These are phyloP conservation scores for California macrophylla DNA, from an alignment of 441 rosid species.

Conservation along the genomic window DNA sequence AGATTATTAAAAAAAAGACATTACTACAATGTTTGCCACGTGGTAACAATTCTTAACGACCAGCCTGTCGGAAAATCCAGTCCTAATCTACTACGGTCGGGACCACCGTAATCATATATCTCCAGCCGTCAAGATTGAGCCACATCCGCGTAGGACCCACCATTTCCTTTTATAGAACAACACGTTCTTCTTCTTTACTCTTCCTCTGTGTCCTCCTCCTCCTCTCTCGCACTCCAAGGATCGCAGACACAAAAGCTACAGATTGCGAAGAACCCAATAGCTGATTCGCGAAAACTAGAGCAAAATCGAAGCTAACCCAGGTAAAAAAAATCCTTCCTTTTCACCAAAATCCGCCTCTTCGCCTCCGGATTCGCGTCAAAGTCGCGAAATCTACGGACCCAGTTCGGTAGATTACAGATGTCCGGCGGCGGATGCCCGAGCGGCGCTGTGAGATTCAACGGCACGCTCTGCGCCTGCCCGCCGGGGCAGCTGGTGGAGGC, in stretches of 20 bases:
- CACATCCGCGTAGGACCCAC: not conserved
- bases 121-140: not conserved
- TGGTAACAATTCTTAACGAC: not conserved
- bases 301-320: not conserved
- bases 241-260: not conserved
- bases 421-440: not conserved
- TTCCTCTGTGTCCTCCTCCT: not conserved
- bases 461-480: conserved; percentile 14
- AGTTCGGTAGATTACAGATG: not conserved
- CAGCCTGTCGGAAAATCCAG: not conserved
- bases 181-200: not conserved
- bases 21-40: not conserved
- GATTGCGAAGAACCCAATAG: not conserved
- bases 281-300: not conserved
- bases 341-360: not conserved
- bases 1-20: not conserved
- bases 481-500: conserved; percentile 11
- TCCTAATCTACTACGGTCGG: not conserved
- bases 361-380: not conserved
- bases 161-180: not conserved
- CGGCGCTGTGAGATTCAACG: conserved; percentile 7
- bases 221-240: not conserved
- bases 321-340: not conserved
- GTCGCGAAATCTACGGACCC: not conserved
- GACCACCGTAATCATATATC: not conserved